Evolutionary conservation across 768 basidiomycete genomes (phyloP).

Genomic region (Psilocybe subaeruginosa): DNA sequence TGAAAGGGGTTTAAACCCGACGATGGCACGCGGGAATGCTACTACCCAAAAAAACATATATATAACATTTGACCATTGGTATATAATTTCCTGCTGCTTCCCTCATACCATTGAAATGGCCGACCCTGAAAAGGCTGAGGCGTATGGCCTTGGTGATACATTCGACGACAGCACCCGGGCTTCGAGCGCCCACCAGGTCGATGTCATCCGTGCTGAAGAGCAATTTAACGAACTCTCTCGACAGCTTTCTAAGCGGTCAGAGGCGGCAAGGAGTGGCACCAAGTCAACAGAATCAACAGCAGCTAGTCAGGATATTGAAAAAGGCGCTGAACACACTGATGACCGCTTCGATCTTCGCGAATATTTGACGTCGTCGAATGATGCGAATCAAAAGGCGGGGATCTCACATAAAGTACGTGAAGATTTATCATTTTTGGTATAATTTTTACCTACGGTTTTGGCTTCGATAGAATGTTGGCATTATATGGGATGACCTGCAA

Average conservation of each 20-base stretch:
- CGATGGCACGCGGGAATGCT: neutral
- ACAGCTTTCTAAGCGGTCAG: conserved; percentile 35
- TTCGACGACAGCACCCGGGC: conserved; percentile 5
- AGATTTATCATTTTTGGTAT: neutral
- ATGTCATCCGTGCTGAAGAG: conserved; percentile 52
- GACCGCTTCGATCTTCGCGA: conserved; percentile 65
- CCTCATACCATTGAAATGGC: neutral
- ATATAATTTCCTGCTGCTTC: neutral
- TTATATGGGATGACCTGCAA: conserved; percentile 72
- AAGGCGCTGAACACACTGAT: conserved; percentile 31
- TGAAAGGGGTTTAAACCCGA: conserved; percentile 2
- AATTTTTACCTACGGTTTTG: neutral
- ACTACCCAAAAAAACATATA: neutral
- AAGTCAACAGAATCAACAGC: conserved; percentile 31
- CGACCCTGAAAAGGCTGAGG: conserved; percentile 7
- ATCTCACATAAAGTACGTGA: conserved; percentile 61
- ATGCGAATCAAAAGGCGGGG: conserved; percentile 64
- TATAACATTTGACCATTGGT: conserved; percentile 3
- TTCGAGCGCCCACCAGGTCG: conserved; percentile 36
- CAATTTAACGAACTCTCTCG: conserved; percentile 61
- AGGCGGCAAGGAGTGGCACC: conserved; percentile 21
- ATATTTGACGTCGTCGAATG: conserved; percentile 68
- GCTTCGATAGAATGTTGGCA: conserved; percentile 59
- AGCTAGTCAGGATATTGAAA: conserved; percentile 43
- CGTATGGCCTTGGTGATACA: neutral